Conservation (phyloP, 345 rosid genomes). For the Rhodomyrtus tomentosa region DNA sequence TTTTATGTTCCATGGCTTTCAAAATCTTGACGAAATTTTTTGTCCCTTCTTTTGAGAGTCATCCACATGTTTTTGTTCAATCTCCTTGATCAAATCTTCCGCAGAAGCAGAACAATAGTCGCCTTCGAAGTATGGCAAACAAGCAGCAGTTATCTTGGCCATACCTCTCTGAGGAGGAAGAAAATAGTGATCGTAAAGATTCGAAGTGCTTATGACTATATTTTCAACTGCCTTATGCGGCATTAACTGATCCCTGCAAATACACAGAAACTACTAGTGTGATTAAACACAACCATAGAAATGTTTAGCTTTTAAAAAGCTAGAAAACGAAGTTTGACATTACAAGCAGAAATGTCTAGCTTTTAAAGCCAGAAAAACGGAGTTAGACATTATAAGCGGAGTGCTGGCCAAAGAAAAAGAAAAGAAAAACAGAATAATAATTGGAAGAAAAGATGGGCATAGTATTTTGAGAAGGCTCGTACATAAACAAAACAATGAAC, state of each 20-base stretch:
- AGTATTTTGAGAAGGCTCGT: not conserved
- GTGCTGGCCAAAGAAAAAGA: not conserved
- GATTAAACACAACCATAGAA: not conserved
- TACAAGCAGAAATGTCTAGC: no score
- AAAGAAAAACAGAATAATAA: not conserved
- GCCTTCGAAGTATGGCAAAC: conserved; percentile 95
- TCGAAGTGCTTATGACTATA: conserved; percentile 64
- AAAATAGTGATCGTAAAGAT: conserved; percentile 75
- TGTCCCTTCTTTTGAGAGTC: conserved; percentile 60
- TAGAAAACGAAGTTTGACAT: no score
- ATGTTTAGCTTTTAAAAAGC: no score
- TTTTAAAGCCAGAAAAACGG: not conserved
- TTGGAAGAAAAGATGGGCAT: not conserved
- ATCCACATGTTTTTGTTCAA: conserved; percentile 75
- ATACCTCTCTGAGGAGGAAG: conserved; percentile 54
- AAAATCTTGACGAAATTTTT: conserved; percentile 71
- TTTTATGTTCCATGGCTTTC: conserved; percentile 74
- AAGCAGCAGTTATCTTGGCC: conserved; percentile 81
- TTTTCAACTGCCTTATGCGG: conserved; percentile 61
- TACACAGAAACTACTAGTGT: not conserved
- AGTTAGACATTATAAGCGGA: not conserved
- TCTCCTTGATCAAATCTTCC: conserved; percentile 62
- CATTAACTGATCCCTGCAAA: conserved; percentile 73
- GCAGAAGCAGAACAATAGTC: conserved; percentile 97
- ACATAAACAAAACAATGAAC: not conserved